Evolutionary conservation across 2,329 filamentous ascomycete genomes (phyloP).

Genomic region (Xylaria sp.): DNA sequence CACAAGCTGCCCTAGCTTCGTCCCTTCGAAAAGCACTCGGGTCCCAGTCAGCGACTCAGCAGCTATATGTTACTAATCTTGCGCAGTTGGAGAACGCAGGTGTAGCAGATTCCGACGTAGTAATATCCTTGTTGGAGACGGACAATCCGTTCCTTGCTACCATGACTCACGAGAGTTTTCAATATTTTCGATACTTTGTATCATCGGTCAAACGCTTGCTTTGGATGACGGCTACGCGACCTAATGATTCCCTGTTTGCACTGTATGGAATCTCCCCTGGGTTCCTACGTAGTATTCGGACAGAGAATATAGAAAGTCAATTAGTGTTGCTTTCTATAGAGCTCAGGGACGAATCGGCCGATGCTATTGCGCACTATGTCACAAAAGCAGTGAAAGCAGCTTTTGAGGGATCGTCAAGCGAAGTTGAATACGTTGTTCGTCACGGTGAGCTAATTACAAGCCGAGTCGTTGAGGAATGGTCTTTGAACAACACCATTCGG

Average conservation of each 20-base stretch:
- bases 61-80: constrained; percentile 6
- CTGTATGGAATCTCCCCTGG: constrained; percentile 41
- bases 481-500: constrained; percentile 24
- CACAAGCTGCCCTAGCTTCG: constrained; percentile 29
- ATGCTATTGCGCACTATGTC: constrained; percentile 32
- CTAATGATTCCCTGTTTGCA: constrained; percentile 38
- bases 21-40: constrained; percentile 2
- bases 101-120: constrained; percentile 31
- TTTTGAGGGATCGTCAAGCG: constrained; percentile 31
- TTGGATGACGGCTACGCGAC: constrained; percentile 43
- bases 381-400: constrained; percentile 35
- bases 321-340: constrained; percentile 43
- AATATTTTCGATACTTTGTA: constrained; percentile 40
- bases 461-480: constrained; percentile 29
- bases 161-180: constrained; percentile 41
- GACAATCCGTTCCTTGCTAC: constrained; percentile 43
- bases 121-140: constrained; percentile 43
- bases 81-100: background rate
- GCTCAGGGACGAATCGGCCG: constrained; percentile 1
- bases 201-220: constrained; percentile 40
- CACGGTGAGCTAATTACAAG: constrained; percentile 30
- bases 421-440: constrained; percentile 39
- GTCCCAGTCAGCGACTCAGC: background rate
- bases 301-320: constrained; percentile 45
- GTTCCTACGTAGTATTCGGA: constrained; percentile 45